Evolutionary conservation across 805 yeast genomes (phyloP).

Genomic region (Nakazawaea sp.): DNA sequence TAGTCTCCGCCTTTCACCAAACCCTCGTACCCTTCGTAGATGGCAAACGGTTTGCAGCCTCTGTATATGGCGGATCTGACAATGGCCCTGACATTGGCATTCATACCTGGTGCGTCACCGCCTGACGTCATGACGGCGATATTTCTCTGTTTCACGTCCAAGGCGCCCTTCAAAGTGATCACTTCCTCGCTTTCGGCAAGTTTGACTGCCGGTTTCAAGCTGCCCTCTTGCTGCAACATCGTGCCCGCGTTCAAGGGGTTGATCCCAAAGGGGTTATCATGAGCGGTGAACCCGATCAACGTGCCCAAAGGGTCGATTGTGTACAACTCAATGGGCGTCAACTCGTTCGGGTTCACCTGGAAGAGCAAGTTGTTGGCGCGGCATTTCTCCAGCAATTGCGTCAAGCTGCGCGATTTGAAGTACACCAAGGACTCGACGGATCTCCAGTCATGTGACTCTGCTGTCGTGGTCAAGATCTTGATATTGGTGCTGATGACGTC

Average conservation of each 20-base stretch:
- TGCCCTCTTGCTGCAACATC: neutral
- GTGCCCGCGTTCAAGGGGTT: slow-evolving; percentile 13
- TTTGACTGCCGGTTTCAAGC: neutral
- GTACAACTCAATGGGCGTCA: slow-evolving; percentile 71
- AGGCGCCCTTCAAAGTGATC: neutral
- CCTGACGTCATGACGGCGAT: slow-evolving; percentile 98
- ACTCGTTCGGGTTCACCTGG: slow-evolving; percentile 65
- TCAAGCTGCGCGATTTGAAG: slow-evolving; percentile 38
- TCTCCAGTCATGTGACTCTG: slow-evolving; percentile 39
- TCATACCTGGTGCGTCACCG: slow-evolving; percentile 99
- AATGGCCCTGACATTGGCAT: slow-evolving; percentile 91
- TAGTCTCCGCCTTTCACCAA: slow-evolving; percentile 76
- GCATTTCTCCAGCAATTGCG: slow-evolving; percentile 28
- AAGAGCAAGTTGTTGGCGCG: slow-evolving; percentile 25
- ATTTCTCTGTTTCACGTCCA: slow-evolving; percentile 27
- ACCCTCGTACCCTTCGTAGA: slow-evolving; percentile 94
- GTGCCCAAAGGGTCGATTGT: slow-evolving; percentile 80
- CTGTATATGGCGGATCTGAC: slow-evolving; percentile 85
- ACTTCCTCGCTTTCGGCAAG: neutral
- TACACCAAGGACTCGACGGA: slow-evolving; percentile 36
- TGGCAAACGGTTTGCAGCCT: slow-evolving; percentile 87
- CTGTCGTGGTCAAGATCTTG: slow-evolving; percentile 21
- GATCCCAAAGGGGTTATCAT: slow-evolving; percentile 44
- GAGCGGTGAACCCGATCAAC: slow-evolving; percentile 70
- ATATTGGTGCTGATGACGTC: slow-evolving; percentile 20